Percentiles rank a stretch among this genome's conserved stretches.
phyloP scores from a whole-genome alignment of 805 yeast species.

The Crinitomyces ghanaensis region DNA sequence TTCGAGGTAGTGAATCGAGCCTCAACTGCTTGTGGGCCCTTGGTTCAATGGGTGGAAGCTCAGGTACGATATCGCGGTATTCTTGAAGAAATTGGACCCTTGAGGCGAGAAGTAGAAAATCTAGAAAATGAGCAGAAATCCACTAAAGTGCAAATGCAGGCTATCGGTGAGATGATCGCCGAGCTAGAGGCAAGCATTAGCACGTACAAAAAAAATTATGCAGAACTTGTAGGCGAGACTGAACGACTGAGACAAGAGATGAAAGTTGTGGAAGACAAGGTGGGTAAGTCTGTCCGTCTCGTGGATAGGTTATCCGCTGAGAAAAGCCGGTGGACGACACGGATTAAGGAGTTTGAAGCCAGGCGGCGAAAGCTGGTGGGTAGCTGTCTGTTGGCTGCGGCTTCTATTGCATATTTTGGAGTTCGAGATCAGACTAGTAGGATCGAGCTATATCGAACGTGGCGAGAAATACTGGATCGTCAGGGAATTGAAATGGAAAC shows the following conservation, averaged over 20 bases:
- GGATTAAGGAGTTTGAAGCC: constrained; percentile 39
- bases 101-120: constrained; percentile 48
- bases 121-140: constrained; percentile 51
- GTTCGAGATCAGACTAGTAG: constrained; percentile 40
- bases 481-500: constrained; percentile 32
- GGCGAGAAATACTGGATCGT: constrained; percentile 29
- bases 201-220: constrained; percentile 53
- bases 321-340: constrained; percentile 60
- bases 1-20: constrained; percentile 74
- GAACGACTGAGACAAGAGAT: constrained; percentile 68
- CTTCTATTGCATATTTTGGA: constrained; percentile 53
- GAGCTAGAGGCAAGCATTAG: constrained; percentile 67
- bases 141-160: constrained; percentile 57
- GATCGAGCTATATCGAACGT: constrained; percentile 22
- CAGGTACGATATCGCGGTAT: constrained; percentile 71
- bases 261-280: constrained; percentile 46
- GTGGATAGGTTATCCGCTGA: constrained; percentile 57
- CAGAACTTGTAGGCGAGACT: constrained; percentile 62
- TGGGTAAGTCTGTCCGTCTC: constrained; percentile 48
- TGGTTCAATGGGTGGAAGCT: constrained; percentile 80
- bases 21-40: constrained; percentile 90
- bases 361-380: constrained; percentile 46
- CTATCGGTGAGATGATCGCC: constrained; percentile 68
- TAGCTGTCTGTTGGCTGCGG: constrained; percentile 51
- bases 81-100: constrained; percentile 60